A percentile compares a stretch with the other conserved stretches of the same genome.
Evolutionary conservation across 805 yeast genomes (phyloP).

Genomic region (Pichia kluyveri): DNA sequence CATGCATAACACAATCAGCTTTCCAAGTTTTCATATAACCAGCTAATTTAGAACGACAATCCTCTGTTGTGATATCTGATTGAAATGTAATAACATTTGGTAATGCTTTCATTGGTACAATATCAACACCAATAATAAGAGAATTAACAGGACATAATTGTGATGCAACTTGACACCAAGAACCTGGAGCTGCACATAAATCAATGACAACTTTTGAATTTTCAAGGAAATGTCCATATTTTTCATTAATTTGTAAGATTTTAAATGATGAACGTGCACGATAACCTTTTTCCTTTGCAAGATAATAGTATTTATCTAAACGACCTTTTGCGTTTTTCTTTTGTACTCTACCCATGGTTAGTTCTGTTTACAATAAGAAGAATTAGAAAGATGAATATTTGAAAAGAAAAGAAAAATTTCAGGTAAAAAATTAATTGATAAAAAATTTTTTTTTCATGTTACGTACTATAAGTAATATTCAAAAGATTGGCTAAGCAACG

Average conservation of each 20-base stretch:
- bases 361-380: not conserved
- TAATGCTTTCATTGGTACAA: conserved; percentile 93
- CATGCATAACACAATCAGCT: conserved; percentile 95
- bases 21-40: conserved; percentile 98
- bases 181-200: conserved; percentile 98
- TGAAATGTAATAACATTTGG: conserved; percentile 93
- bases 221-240: conserved; percentile 90
- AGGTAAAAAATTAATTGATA: too few relatives aligned
- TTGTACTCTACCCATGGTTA: conserved; percentile 58
- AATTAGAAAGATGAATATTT: not conserved
- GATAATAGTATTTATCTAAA: conserved; percentile 91
- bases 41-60: conserved; percentile 87
- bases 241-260: conserved; percentile 89
- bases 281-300: conserved; percentile 97
- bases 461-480: too few relatives aligned
- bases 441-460: too few relatives aligned
- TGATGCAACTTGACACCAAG: conserved; percentile 99
- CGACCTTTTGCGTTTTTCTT: conserved; percentile 98
- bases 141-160: conserved; percentile 89
- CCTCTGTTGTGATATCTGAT: conserved; percentile 96
- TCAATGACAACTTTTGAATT: conserved; percentile 94
- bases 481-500: too few relatives aligned
- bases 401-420: too few relatives aligned
- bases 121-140: conserved; percentile 95
- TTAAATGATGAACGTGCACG: conserved; percentile 98